Base-by-base conservation (phyloP, 2,329 filamentous ascomycete genomes). In the Fusarium nematophilum region DNA sequence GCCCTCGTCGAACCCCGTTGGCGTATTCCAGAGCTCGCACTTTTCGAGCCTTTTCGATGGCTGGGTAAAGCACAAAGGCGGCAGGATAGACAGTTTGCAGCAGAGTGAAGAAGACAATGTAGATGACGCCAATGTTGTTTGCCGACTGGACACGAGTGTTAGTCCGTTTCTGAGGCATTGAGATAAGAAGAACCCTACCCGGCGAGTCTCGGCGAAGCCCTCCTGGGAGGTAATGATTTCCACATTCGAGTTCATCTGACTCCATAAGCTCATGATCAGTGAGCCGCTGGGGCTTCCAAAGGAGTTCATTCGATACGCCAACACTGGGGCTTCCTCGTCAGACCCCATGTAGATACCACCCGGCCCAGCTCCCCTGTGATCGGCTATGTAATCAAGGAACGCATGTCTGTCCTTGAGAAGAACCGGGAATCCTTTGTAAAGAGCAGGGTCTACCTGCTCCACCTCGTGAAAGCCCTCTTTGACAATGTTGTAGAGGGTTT, bases 1-100 rank as follows among this genome's bases (percentile, higher is more conserved):
- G 90, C 2, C 88, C 78, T 2, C 89, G 87, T 21, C 90, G 83
- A 26, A 96, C 91, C 27, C 92, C 92, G 71, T 96, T 96, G 53
- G 90, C 93, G 74, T 95, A 96, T 72, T 96, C 88, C 18, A 97
- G 78, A 5, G 89, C 89, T 44, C 92, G 84, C 34, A 96, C 90
- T 56, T 91, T 89, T 46, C 87, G 81, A 4, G 90, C 77, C 25
- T 91, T 83, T 74, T 96, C 92, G 10, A 91, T 78, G 4, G 91
- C 95, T 1, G 91, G 90, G 70, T 96, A 96, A 6, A 96, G 78
- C 0, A 89, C 86, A 67, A 96, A 83, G 21, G 89, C 90, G 8
- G 86, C 84, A 11, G 81, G 81, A 1, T 89, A 86, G 13, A 85
- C 76, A 75, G 86, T 92, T 0, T 90, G 89, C 0, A 86, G 82